These are phyloP conservation scores for Aspergillus panamensis DNA, from an alignment of 495 filamentous ascomycete genomes.

Conservation along the genomic window DNA sequence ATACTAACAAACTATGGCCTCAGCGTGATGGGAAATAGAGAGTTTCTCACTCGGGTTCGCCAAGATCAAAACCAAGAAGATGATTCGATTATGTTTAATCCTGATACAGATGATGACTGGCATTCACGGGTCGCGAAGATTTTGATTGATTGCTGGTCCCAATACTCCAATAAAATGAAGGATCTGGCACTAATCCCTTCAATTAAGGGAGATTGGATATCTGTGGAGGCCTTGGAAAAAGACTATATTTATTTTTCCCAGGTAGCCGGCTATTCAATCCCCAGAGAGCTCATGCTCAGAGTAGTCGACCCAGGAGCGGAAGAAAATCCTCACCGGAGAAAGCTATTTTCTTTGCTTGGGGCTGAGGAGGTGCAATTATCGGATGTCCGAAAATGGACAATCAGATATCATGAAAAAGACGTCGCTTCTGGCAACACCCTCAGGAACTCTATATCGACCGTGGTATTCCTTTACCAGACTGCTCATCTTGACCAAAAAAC, in stretches of 20 bases:
- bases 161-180: background rate
- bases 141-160: conserved; percentile 5
- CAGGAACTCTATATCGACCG: conserved; percentile 21
- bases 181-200: conserved; percentile 16
- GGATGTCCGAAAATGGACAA: background rate
- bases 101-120: conserved; percentile 20
- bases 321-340: conserved; percentile 17
- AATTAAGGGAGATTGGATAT: conserved; percentile 15
- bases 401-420: background rate
- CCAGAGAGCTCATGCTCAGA: conserved; percentile 17
- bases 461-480: conserved; percentile 33
- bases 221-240: background rate
- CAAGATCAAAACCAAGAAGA: conserved; percentile 11
- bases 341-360: conserved; percentile 29
- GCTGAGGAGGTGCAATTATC: conserved; percentile 4
- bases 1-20: conserved; percentile 15
- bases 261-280: conserved; percentile 20
- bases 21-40: background rate
- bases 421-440: background rate
- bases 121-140: conserved; percentile 22
- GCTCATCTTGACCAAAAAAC: conserved; percentile 4
- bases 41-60: conserved; percentile 12
- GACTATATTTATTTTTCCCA: conserved; percentile 22
- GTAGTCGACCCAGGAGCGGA: conserved; percentile 19
- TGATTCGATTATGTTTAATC: conserved; percentile 6